Percentiles rank a stretch among this genome's conserved stretches.
phyloP scores from a whole-genome alignment of 2,329 filamentous ascomycete species.

The Aspergillus costaricaensis region DNA sequence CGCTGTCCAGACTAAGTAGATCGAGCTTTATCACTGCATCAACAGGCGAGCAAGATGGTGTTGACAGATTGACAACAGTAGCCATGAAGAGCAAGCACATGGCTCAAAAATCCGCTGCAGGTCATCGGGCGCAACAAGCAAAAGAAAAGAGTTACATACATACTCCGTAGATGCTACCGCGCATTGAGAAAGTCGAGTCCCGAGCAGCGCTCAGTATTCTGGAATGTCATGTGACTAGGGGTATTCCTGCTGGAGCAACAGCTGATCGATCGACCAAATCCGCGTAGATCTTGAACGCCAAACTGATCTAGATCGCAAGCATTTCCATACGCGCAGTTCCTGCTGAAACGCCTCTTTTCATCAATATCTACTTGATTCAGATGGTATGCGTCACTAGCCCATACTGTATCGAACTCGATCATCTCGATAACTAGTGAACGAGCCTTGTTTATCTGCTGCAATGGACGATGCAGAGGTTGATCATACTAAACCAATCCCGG shows the following conservation, averaged over 20 bases:
- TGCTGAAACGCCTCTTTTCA: background rate
- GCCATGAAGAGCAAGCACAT: background rate
- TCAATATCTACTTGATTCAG: background rate
- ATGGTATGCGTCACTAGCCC: background rate
- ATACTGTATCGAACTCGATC: background rate
- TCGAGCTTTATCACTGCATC: background rate
- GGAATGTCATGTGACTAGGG: background rate
- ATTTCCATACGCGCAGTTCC: background rate
- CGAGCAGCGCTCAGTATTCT: background rate
- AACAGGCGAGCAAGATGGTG: background rate
- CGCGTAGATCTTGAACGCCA: background rate
- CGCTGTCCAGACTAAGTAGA: background rate
- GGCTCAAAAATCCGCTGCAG: background rate
- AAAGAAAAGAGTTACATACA: background rate
- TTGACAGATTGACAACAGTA: background rate
- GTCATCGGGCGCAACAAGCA: background rate
- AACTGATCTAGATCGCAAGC: background rate
- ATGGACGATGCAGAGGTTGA: constrained; percentile 26
- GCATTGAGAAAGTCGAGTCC: background rate
- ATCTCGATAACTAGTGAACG: background rate
- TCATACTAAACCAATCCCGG: constrained; percentile 67
- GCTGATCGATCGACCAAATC: background rate
- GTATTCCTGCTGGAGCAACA: background rate
- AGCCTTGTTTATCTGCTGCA: background rate
- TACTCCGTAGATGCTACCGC: background rate